Evolutionary conservation across 2,329 filamentous ascomycete species (phyloP).

Genomic region (Diaporthe citri): DNA sequence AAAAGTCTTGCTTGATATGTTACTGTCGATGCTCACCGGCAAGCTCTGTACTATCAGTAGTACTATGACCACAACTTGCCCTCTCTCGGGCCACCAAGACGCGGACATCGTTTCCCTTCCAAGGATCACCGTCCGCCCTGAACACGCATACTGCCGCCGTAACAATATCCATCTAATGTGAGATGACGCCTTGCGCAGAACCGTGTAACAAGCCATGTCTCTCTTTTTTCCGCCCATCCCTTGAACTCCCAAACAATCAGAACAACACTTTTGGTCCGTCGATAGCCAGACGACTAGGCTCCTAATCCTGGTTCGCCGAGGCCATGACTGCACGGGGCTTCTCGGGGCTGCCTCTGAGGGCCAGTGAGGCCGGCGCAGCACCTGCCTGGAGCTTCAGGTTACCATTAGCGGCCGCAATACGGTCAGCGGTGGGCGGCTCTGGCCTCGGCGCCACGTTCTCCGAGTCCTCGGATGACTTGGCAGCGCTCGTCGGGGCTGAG

Average conservation of each 20-base stretch:
- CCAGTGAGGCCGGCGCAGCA: constrained; percentile 59
- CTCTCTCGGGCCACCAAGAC: neutral
- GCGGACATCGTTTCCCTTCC: constrained; percentile 5
- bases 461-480: neutral
- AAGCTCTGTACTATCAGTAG: neutral
- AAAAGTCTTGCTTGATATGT: neutral
- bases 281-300: neutral
- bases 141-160: constrained; percentile 17
- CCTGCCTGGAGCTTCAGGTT: constrained; percentile 37
- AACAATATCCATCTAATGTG: constrained; percentile 27
- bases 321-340: constrained; percentile 52
- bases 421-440: constrained; percentile 16
- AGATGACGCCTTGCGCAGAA: constrained; percentile 16
- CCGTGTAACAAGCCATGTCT: constrained; percentile 16
- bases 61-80: neutral
- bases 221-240: neutral
- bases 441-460: constrained; percentile 13
- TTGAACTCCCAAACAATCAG: constrained; percentile 16
- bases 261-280: constrained; percentile 5
- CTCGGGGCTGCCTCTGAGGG: constrained; percentile 73
- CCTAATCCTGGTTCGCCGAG: constrained; percentile 33
- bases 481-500: neutral
- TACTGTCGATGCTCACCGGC: neutral
- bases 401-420: neutral
- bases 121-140: neutral